phyloP scores from a whole-genome alignment of 108 stramenopile species.

The Pseudonitzschia multistriata region DNA sequence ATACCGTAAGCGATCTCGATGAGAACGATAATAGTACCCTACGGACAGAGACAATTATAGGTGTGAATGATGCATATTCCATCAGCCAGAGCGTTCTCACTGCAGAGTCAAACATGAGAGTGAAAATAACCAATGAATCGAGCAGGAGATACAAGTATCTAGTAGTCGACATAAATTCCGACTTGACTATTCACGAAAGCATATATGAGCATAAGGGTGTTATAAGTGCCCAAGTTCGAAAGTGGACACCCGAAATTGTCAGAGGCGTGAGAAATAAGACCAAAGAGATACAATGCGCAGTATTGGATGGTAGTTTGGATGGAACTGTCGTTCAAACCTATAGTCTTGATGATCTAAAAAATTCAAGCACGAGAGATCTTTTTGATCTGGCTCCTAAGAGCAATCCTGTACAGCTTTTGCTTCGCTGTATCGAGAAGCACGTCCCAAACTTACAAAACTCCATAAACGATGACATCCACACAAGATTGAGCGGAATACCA shows the following conservation, averaged over 20 bases:
- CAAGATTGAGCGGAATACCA: neutral
- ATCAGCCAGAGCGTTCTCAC: neutral
- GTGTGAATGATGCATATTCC: neutral
- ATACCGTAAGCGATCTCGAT: slow-evolving; percentile 3
- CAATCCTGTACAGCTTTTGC: slow-evolving; percentile 9
- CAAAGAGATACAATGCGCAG: slow-evolving; percentile 18
- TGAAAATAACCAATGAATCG: slow-evolving; percentile 25
- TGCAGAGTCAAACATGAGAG: slow-evolving; percentile 4
- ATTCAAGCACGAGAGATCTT: slow-evolving; percentile 5
- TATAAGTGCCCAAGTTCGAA: slow-evolving; percentile 34
- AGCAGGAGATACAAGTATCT: slow-evolving; percentile 24
- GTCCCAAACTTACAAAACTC: neutral
- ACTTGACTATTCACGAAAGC: slow-evolving; percentile 22
- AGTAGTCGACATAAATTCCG: slow-evolving; percentile 3
- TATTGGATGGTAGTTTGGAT: neutral
- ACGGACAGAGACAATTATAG: neutral
- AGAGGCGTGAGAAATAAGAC: slow-evolving; percentile 17
- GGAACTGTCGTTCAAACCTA: neutral
- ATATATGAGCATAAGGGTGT: slow-evolving; percentile 24
- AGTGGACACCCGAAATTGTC: slow-evolving; percentile 27
- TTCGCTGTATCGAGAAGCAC: slow-evolving; percentile 7
- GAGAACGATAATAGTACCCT: slow-evolving; percentile 15
- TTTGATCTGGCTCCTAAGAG: slow-evolving; percentile 6
- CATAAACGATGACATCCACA: neutral
- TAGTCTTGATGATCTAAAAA: slow-evolving; percentile 11